These are phyloP conservation scores for Excoecaria cochinchinensis DNA, from an alignment of 345 rosid species.

Conservation along the genomic window DNA sequence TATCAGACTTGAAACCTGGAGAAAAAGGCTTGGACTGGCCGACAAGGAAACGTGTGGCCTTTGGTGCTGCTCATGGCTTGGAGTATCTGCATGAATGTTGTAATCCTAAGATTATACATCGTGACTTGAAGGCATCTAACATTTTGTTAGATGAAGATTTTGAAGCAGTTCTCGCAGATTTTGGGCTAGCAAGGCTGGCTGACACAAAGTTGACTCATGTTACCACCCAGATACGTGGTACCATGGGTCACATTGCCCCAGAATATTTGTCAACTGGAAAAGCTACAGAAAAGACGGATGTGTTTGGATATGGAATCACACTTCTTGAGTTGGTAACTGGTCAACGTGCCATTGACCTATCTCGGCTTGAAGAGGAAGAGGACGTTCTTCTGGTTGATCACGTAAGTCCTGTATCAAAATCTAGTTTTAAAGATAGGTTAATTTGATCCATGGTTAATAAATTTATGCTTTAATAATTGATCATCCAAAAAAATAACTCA, in stretches of 20 bases:
- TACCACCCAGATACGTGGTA: conserved; percentile 88
- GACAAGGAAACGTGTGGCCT: conserved; percentile 67
- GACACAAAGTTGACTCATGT: conserved; percentile 71
- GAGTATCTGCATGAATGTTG: conserved; percentile 87
- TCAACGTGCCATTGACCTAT: conserved; percentile 81
- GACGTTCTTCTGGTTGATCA: conserved; percentile 88
- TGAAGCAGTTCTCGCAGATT: conserved; percentile 87
- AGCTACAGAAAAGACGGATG: conserved; percentile 84
- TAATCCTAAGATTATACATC: conserved; percentile 85
- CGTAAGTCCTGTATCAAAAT: conserved; percentile 45
- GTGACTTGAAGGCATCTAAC: conserved; percentile 88
- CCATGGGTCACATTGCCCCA: conserved; percentile 94
- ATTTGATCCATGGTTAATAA: no score
- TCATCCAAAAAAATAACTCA: no score
- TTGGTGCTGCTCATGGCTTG: conserved; percentile 82
- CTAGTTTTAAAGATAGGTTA: no score
- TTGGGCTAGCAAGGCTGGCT: conserved; percentile 70
- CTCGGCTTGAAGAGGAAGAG: conserved; percentile 87
- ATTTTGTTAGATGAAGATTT: conserved; percentile 73
- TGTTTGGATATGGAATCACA: conserved; percentile 84
- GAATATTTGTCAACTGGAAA: conserved; percentile 86
- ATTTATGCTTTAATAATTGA: no score
- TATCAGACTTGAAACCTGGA: conserved; percentile 65
- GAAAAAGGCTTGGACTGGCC: conserved; percentile 82
- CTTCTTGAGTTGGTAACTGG: conserved; percentile 92